Base-by-base conservation (phyloP, 805 yeast species). In the Allodekkera sacchari region DNA sequence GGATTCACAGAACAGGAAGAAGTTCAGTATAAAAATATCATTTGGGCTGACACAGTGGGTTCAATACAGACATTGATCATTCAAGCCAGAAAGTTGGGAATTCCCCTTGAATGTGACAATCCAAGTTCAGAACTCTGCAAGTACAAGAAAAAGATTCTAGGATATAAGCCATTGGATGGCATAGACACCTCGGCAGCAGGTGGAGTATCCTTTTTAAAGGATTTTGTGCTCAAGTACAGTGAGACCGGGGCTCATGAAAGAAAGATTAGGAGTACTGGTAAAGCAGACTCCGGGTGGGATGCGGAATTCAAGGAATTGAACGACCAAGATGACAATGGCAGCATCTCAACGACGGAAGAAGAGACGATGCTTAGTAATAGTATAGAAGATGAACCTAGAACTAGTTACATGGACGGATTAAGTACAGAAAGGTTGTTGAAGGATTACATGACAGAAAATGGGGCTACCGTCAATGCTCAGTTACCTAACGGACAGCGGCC, bases 31-130 rank as follows among this genome's bases (percentile, higher is more conserved):
- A 55, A 82, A 3, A 87, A 85, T 43, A 83, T 89, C 13, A 84
- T 92, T 15, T 92, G 96, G 96, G 82, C 82, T 10, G 96, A 89
- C 56, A 74, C 92, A 1, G 74, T 88, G 30, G 85, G 83, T 43
- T 71, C 84, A 23, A 85, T 88, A 92, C 77, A 81, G 50, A 67
- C 68, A 16, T 59, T 88, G 32, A 73, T 89, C 18, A 64, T 77
- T n/a, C 84, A 83, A 47, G 88, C 94, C 0, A 58, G 85, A 23
- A 73, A 67, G 45, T 45, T 80, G 38, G 74, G 74, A 1, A 77
- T 83, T 19, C 62, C 63, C 1, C 57, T 85, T 34, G 80, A 75
- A 32, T 77, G 87, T 47, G 94, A 83, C 48, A 51, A 60, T 25
- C 71, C 72, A 6, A 54, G 57, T 18, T 61, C 68, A 3, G 61